These are phyloP conservation scores for Calocera viscosa DNA, from an alignment of 768 basidiomycete genomes.

Conservation along the genomic window DNA sequence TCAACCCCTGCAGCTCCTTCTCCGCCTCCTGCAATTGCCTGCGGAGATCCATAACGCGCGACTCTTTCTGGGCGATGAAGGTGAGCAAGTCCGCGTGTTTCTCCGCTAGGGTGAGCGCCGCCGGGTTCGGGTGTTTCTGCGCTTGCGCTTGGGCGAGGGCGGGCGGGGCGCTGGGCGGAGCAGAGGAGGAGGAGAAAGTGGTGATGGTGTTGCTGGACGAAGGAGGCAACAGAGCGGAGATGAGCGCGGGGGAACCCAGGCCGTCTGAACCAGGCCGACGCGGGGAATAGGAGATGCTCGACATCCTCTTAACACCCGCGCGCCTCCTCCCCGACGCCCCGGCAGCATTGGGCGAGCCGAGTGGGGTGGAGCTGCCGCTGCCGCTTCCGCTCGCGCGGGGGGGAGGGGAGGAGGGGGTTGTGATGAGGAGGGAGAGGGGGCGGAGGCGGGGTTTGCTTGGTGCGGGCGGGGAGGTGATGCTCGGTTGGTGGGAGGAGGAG, in stretches of 20 bases:
- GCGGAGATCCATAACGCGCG: slow-evolving; percentile 68
- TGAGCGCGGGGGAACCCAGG: background rate
- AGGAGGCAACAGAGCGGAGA: background rate
- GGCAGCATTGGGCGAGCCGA: background rate
- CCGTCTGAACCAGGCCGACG: background rate
- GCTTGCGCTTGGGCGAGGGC: background rate
- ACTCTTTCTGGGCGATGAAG: slow-evolving; percentile 77
- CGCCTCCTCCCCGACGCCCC: background rate
- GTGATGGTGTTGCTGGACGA: too few species aligned
- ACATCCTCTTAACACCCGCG: background rate
- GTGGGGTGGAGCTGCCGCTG: background rate
- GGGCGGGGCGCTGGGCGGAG: background rate
- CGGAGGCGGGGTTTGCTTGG: background rate
- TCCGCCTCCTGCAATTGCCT: slow-evolving; percentile 62
- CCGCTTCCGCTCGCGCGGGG: background rate
- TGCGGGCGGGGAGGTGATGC: background rate
- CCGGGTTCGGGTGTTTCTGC: too few species aligned
- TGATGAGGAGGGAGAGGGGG: background rate
- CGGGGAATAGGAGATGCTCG: slow-evolving; percentile 4
- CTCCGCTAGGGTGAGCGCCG: background rate
- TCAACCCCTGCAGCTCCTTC: slow-evolving; percentile 57
- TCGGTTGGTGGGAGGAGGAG: background rate
- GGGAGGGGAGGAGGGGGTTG: background rate
- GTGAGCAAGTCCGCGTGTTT: slow-evolving; percentile 74
- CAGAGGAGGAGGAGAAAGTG: background rate